phyloP scores from a whole-genome alignment of 2,329 filamentous ascomycete genomes.

The Grosmannia huntii region DNA sequence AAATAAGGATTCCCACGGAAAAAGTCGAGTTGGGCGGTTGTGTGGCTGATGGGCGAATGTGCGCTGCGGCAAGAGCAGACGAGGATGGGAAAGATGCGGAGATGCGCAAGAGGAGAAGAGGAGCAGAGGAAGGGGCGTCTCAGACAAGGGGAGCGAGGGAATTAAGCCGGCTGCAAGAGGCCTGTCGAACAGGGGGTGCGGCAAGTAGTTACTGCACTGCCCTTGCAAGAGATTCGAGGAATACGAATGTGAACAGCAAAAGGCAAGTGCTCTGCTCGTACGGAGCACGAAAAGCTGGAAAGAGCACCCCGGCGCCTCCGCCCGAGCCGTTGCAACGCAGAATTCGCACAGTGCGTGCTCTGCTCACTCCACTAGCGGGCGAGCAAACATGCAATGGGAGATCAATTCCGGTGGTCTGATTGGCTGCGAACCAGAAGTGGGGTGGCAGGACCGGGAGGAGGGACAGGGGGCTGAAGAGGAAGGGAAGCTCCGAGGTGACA shows the following conservation, averaged over 20 bases:
- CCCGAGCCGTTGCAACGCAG: conserved; percentile 2
- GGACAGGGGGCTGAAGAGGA: neutral
- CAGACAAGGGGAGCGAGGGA: conserved; percentile 1
- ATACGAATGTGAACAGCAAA: neutral
- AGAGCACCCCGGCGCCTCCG: conserved; percentile 6
- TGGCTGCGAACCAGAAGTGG: neutral
- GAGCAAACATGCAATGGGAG: neutral
- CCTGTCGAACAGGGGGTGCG: neutral
- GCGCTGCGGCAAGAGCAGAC: neutral
- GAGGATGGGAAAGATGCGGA: neutral
- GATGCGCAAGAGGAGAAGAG: neutral
- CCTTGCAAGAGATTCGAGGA: neutral
- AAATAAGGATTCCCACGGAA: neutral
- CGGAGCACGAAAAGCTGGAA: neutral
- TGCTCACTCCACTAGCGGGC: neutral
- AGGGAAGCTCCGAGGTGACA: neutral
- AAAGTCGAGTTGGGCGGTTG: neutral
- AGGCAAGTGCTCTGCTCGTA: neutral
- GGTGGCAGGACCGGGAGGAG: neutral
- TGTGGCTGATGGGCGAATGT: neutral
- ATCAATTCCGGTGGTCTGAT: neutral
- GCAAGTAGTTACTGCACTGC: neutral
- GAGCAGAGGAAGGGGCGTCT: neutral
- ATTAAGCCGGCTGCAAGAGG: neutral
- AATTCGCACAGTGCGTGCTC: conserved; percentile 5